Conservation (phyloP, 169 alveolate species). For the Eimeria praecox region DNA sequence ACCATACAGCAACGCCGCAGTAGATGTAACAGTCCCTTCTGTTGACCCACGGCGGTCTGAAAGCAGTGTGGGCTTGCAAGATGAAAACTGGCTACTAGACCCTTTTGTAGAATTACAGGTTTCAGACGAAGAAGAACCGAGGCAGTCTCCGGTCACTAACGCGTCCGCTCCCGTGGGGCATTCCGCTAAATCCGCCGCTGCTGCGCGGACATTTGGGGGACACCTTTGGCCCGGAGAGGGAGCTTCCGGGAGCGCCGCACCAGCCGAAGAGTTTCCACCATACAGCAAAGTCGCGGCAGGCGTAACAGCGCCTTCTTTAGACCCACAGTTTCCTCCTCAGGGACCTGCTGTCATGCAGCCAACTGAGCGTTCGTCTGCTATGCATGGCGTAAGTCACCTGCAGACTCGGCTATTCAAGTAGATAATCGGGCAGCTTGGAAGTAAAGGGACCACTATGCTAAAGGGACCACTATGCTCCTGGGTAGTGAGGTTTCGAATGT, state of each 20-base stretch:
- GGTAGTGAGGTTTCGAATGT: background rate
- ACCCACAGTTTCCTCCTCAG: background rate
- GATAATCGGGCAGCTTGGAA: background rate
- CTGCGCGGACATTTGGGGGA: too few relatives aligned
- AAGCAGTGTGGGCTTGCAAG: too few relatives aligned
- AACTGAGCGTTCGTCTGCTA: background rate
- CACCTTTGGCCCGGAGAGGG: background rate
- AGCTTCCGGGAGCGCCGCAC: background rate
- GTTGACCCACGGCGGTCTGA: too few relatives aligned
- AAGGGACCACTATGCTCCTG: background rate
- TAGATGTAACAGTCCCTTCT: too few relatives aligned
- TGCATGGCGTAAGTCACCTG: background rate
- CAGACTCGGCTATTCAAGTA: background rate
- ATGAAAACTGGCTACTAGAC: too few relatives aligned
- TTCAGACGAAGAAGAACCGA: too few relatives aligned
- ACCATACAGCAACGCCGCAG: too few relatives aligned
- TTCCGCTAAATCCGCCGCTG: too few relatives aligned
- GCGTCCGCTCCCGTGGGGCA: too few relatives aligned
- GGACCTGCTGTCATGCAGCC: background rate
- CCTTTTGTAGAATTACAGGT: too few relatives aligned
- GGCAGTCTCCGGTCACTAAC: too few relatives aligned
- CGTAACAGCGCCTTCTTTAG: background rate
- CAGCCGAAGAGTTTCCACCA: background rate
- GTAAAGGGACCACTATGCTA: too few relatives aligned
- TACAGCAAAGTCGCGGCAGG: background rate